These are phyloP conservation scores for Yarrowia sp. DNA, from an alignment of 805 yeast genomes.

Conservation along the genomic window DNA sequence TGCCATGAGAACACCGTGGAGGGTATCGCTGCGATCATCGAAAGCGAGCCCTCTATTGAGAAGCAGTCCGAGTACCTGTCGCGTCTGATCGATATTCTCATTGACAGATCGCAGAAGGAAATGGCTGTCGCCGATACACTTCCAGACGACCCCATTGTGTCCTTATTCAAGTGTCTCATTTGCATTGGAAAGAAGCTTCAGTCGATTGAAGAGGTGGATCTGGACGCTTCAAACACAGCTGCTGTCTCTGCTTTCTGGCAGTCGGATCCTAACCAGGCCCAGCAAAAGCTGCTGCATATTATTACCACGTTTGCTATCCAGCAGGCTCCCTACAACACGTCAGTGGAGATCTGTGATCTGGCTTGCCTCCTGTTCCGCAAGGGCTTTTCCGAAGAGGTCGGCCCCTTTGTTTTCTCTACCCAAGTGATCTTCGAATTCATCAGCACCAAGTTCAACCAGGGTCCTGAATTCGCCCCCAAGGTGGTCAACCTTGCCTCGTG, in stretches of 20 bases:
- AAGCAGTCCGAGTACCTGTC: constrained; percentile 40
- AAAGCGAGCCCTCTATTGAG: constrained; percentile 32
- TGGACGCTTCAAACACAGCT: constrained; percentile 13
- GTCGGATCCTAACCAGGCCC: constrained; percentile 39
- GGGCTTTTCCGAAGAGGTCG: constrained; percentile 65
- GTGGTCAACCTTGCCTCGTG: constrained; percentile 37
- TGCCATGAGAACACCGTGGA: constrained; percentile 38
- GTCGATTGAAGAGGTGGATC: constrained; percentile 54
- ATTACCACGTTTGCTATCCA: constrained; percentile 47
- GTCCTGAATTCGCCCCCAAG: constrained; percentile 33
- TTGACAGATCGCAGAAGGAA: constrained; percentile 28
- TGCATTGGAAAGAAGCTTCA: constrained; percentile 71
- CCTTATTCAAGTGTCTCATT: constrained; percentile 61
- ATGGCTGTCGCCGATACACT: background rate
- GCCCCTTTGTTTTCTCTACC: constrained; percentile 60
- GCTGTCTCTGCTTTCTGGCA: constrained; percentile 33
- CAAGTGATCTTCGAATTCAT: constrained; percentile 46
- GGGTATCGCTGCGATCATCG: constrained; percentile 38
- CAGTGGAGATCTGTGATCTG: constrained; percentile 56
- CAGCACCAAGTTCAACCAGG: constrained; percentile 37
- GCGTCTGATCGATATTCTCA: constrained; percentile 36
- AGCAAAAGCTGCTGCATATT: constrained; percentile 44
- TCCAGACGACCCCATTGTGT: constrained; percentile 41
- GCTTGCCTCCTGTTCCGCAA: constrained; percentile 59
- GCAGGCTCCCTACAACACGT: constrained; percentile 42